phyloP scores from a whole-genome alignment of 345 rosid genomes.

The Theobroma cacao region DNA sequence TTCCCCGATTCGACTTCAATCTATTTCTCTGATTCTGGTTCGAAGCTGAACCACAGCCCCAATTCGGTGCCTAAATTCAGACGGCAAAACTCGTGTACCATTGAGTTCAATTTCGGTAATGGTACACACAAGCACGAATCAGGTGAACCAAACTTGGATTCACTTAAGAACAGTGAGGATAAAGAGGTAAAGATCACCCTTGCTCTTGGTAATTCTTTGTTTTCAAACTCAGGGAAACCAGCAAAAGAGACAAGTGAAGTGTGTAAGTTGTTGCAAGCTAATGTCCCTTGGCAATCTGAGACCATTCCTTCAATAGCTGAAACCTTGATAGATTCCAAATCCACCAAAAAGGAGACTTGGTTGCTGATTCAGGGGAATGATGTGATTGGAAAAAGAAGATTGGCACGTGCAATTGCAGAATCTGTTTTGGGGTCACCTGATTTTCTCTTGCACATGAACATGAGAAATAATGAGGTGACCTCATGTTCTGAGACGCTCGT shows the following conservation, averaged over 20 bases:
- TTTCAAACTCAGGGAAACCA: conserved; percentile 35
- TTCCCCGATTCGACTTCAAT: conserved; percentile 43
- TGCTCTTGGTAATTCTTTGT: conserved; percentile 61
- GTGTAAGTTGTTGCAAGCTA: conserved; percentile 46
- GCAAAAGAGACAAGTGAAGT: conserved; percentile 29
- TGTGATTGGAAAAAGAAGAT: conserved; percentile 63
- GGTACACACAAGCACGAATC: conserved; percentile 27
- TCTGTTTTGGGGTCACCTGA: conserved; percentile 52
- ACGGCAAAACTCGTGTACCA: conserved; percentile 62
- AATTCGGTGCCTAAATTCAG: conserved; percentile 61
- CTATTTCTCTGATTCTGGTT: conserved; percentile 41
- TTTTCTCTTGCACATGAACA: conserved; percentile 42
- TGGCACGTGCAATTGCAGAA: conserved; percentile 62
- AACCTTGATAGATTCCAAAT: conserved; percentile 36
- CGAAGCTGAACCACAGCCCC: conserved; percentile 32
- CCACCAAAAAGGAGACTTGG: conserved; percentile 44
- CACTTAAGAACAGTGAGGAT: conserved; percentile 52
- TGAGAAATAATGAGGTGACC: conserved; percentile 22
- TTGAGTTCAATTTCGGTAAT: conserved; percentile 56
- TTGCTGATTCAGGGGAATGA: conserved; percentile 70
- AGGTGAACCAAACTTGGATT: conserved; percentile 55
- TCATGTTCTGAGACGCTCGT: conserved; percentile 33
- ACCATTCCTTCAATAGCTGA: conserved; percentile 48
- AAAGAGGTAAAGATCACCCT: conserved; percentile 73
- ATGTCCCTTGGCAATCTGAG: conserved; percentile 74